Percentiles rank a stretch among this genome's conserved stretches.
phyloP scores from a whole-genome alignment of 1,284 basidiomycete genomes.

The Puccinia brachypodii region DNA sequence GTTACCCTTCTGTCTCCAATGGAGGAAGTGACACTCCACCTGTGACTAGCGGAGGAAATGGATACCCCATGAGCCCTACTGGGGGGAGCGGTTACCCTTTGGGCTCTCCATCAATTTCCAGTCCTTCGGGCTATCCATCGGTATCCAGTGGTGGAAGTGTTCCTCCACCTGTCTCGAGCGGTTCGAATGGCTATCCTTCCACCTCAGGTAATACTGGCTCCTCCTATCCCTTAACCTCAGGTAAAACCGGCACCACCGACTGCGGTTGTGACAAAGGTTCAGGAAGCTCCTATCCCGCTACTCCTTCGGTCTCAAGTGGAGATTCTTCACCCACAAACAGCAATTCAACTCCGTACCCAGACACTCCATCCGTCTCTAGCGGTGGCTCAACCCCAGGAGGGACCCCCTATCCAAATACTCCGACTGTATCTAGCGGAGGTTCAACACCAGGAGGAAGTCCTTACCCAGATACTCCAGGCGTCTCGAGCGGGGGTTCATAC shows the following conservation, averaged over 20 bases:
- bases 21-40: background rate
- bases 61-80: background rate
- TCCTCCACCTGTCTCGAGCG: background rate
- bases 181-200: background rate
- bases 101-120: background rate
- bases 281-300: background rate
- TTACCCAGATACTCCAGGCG: background rate
- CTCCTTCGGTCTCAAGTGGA: background rate
- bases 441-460: background rate
- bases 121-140: slow-evolving; percentile 4
- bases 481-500: background rate
- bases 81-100: background rate
- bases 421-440: background rate
- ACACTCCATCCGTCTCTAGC: background rate
- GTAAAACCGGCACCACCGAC: background rate
- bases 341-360: background rate
- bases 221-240: background rate
- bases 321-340: background rate
- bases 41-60: background rate
- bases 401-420: background rate
- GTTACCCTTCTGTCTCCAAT: background rate
- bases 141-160: slow-evolving; percentile 1
- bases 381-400: background rate
- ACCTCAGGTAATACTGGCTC: too few relatives aligned
- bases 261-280: background rate